phyloP scores from a whole-genome alignment of 2,329 filamentous ascomycete species.

The Orbilia oligospora region DNA sequence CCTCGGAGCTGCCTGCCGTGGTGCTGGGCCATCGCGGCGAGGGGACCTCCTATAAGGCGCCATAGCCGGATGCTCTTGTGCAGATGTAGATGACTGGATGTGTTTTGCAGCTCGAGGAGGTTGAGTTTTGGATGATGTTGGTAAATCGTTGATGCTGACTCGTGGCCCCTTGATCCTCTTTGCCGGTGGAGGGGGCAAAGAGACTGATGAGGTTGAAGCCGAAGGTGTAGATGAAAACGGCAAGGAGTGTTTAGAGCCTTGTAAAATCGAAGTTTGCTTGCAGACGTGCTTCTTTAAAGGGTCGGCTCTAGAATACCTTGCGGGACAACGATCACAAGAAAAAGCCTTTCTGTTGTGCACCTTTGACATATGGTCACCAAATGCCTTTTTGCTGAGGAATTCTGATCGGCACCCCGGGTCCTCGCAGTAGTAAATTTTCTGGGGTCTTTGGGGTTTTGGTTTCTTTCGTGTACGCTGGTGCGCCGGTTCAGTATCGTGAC shows the following conservation, averaged over 20 bases:
- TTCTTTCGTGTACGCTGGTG: no score
- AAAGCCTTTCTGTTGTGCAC: not conserved
- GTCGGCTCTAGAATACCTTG: not conserved
- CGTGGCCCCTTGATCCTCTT: no score
- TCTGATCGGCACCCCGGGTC: not conserved
- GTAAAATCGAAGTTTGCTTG: not conserved
- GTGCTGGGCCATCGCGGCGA: not conserved
- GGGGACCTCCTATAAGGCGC: not conserved
- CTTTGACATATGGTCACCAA: conserved; percentile 10
- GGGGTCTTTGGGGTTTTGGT: not conserved
- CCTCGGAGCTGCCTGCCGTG: not conserved
- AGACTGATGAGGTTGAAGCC: not conserved
- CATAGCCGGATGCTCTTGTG: not conserved
- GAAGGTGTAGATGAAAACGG: not conserved
- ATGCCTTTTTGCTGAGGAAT: not conserved
- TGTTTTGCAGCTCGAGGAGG: not conserved
- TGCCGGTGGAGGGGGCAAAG: not conserved
- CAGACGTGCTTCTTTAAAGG: not conserved
- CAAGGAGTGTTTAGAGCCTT: not conserved
- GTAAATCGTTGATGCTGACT: no score
- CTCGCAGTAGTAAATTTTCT: not conserved
- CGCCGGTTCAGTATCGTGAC: no score
- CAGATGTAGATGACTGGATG: not conserved
- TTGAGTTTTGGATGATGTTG: not conserved
- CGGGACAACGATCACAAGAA: not conserved